A percentile compares a stretch with the other conserved stretches of the same genome.
These are phyloP conservation scores for Remersonia thermophila DNA, from an alignment of 2,329 filamentous ascomycete genomes.

Conservation along the genomic window DNA sequence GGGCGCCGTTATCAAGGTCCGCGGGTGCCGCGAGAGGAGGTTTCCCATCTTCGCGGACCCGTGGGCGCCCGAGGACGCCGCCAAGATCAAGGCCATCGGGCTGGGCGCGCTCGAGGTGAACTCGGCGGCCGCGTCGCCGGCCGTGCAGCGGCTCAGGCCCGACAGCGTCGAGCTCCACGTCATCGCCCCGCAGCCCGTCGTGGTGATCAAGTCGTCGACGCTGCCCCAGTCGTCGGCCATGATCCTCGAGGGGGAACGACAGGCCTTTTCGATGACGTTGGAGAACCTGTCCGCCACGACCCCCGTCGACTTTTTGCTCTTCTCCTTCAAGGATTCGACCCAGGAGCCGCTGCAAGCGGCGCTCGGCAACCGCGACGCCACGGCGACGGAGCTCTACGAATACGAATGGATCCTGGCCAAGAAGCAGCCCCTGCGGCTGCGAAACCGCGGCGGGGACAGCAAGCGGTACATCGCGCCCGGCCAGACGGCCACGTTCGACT, in stretches of 20 bases:
- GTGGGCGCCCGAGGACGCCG: conserved; percentile 58
- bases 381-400: conserved; percentile 71
- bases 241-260: conserved; percentile 82
- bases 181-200: conserved; percentile 64
- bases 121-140: conserved; percentile 21
- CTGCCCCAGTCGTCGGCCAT: conserved; percentile 78
- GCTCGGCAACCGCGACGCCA: conserved; percentile 62
- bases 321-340: conserved; percentile 84
- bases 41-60: conserved; percentile 74
- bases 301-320: conserved; percentile 70
- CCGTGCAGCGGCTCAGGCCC: conserved; percentile 28
- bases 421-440: conserved; percentile 54
- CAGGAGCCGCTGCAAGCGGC: conserved; percentile 65
- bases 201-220: conserved; percentile 63
- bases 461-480: conserved; percentile 54
- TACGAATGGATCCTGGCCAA: conserved; percentile 68
- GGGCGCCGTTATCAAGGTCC: conserved; percentile 68
- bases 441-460: conserved; percentile 34
- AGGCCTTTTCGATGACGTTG: conserved; percentile 64
- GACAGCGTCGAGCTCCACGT: conserved; percentile 55
- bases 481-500: conserved; percentile 57
- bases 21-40: conserved; percentile 66
- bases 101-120: conserved; percentile 43
- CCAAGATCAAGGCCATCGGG: conserved; percentile 68
- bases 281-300: conserved; percentile 62